A percentile compares a stretch with the other conserved stretches of the same genome.
These are phyloP conservation scores for Trichophyton verrucosum DNA, from an alignment of 2,329 filamentous ascomycete species.

Conservation along the genomic window DNA sequence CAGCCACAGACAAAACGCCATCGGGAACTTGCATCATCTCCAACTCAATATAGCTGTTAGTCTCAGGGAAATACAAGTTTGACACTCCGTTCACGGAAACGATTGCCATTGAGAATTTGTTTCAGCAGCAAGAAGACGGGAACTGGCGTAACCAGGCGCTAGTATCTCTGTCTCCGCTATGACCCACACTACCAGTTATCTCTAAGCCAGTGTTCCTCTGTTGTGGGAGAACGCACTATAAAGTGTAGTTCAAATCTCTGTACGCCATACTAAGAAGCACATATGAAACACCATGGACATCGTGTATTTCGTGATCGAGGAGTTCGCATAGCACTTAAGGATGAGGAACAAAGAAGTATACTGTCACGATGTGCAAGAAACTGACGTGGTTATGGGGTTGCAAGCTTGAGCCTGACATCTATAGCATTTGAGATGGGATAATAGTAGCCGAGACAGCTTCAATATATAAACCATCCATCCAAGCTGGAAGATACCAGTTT, in stretches of 20 bases:
- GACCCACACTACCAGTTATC: background rate
- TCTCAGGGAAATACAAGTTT: background rate
- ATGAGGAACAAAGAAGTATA: background rate
- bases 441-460: background rate
- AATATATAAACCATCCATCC: background rate
- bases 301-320: background rate
- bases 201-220: background rate
- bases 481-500: background rate
- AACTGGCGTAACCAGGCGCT: background rate
- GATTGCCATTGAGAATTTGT: background rate
- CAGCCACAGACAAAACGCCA: background rate
- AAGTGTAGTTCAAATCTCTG: background rate
- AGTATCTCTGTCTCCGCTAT: background rate
- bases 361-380: rapidly evolving
- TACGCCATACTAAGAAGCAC: background rate
- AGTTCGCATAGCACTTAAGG: background rate
- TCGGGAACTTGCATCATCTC: background rate
- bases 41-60: background rate
- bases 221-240: background rate
- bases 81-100: background rate
- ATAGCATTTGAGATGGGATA: background rate
- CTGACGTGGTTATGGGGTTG: background rate
- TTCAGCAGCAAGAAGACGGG: background rate
- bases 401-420: background rate
- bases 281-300: background rate